Base-by-base conservation (phyloP, 2,329 filamentous ascomycete species). In the Dichotomopilus funicola region DNA sequence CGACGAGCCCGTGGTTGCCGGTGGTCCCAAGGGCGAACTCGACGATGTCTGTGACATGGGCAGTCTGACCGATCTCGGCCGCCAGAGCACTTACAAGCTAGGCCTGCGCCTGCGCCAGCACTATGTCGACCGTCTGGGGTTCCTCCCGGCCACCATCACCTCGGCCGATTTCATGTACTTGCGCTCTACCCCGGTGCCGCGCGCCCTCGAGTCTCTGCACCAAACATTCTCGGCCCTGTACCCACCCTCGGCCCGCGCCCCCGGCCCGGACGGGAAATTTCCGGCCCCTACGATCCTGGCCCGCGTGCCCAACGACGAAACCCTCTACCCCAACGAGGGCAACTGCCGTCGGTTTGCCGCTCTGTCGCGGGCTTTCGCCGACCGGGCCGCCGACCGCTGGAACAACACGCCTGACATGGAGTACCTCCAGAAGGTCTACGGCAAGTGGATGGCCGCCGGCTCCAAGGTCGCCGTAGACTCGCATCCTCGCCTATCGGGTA, bases 391-490 rank as follows among this genome's bases (percentile, higher is more conserved):
- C 7, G 78, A 83, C 41, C 79, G 81, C 65, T 91, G 88, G 87
- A 91, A 92, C 67, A 72, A 79, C 38, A 82, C 87, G 0, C 78
- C 86, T 11, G 89, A 97, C 57, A 92, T 97, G 85, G 79, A 80
- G 36, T 91, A 95, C 68, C 74, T 96, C 31, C 91, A 87, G 64
- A 85, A 81, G 58, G 73, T 88, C 57, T 83, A 91, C 53, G 84
- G 87, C 38, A 90, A 88, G 69, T 95, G 87, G 83, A 95, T 97
- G 88, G 89, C 90, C 0, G 78, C 83, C 6, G 78, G 78, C 38
- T 78, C 80, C 9, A 78, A 79, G 41, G 85, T 96, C 7, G 88
- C 87, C 33, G 89, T 97, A 7, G 91, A 96, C 70, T 86, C 85
- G 1, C 86, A 86, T 57, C 94, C 94, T 0, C 80, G 91, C 45